Base-by-base conservation (phyloP, 768 basidiomycete species). In the Pisolithus orientalis region DNA sequence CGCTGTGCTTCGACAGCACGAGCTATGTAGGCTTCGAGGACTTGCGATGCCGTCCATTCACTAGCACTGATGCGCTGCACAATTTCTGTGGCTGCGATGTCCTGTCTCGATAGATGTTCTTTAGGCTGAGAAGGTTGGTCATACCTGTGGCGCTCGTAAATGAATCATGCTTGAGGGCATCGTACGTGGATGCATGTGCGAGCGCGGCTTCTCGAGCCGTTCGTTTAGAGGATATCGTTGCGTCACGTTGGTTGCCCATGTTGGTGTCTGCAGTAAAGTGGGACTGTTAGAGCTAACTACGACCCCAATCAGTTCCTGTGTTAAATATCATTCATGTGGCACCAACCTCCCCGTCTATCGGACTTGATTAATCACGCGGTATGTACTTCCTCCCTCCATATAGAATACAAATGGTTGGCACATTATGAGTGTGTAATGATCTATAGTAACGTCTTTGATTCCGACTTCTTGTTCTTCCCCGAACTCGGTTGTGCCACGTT, bases 1-100 rank as follows among this genome's bases (percentile, higher is more conserved):
- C 70, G 65, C 11, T 92, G 89, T 3, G 85, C 85, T 27, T 77
- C 64, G 31, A 59, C 74, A 2, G 76, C 77, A 17, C 71, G 75
- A 9, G 75, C 66, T 50, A 76, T 74, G 59, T 76, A 72, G 38
- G 74, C 77, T 14, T 63, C 62, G 39, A 77, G 65, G 1, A 79
- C 77, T 49, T 69, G 61, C 10, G 65, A 63, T 5, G 78, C 75
- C 1, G 77, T 80, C 78, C 78, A 79, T 58, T 65, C 53, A 5
- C 75, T 66, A 4, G 54, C 54, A 29, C 61, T 55, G 14, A 79
- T 78, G 29, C 51, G 64, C 43, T 66, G 52, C 9, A 79, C 78
- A 17, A 80, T 80, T 49, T 77, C 72, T 5, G 62, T 54, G 2
- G 76, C 78, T 76, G 44, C 5, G 21, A 13, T 34, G 34, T 14